A percentile compares a stretch with the other conserved stretches of the same genome.
Evolutionary conservation across 2,329 filamentous ascomycete species (phyloP).

Genomic region (Ramichloridium luteum): DNA sequence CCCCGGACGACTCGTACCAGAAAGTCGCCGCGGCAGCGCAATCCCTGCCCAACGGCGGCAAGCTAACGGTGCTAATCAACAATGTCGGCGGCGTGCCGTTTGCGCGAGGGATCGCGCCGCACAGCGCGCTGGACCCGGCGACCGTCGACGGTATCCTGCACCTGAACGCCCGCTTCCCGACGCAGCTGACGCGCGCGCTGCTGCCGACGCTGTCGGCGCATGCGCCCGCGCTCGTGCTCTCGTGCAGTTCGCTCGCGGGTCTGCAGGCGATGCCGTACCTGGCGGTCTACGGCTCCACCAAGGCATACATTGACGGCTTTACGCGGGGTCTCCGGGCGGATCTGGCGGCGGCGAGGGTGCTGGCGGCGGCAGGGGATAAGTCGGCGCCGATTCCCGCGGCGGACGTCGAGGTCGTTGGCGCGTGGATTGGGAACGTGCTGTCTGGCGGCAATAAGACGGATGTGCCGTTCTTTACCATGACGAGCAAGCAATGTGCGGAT

Average conservation of each 20-base stretch:
- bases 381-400: not conserved
- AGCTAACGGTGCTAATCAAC: constrained; percentile 43
- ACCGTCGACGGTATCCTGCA: constrained; percentile 32
- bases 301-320: constrained; percentile 33
- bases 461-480: constrained; percentile 4
- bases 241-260: constrained; percentile 35
- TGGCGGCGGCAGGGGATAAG: not conserved
- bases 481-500: constrained; percentile 2
- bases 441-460: constrained; percentile 4
- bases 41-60: constrained; percentile 9
- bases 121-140: not conserved
- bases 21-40: constrained; percentile 9
- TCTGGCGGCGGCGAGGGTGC: constrained; percentile 1
- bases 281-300: constrained; percentile 32
- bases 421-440: constrained; percentile 2
- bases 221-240: constrained; percentile 36
- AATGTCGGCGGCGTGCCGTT: constrained; percentile 36
- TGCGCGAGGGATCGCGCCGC: constrained; percentile 1
- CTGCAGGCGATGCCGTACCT: constrained; percentile 33
- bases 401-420: constrained; percentile 3
- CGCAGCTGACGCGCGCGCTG: constrained; percentile 34
- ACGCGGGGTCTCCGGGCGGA: constrained; percentile 24
- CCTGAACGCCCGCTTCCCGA: constrained; percentile 38
- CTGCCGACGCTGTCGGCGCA: constrained; percentile 32
- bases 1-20: constrained; percentile 17